Conservation (phyloP, 495 filamentous ascomycete genomes). For the Durotheca rogersii region DNA sequence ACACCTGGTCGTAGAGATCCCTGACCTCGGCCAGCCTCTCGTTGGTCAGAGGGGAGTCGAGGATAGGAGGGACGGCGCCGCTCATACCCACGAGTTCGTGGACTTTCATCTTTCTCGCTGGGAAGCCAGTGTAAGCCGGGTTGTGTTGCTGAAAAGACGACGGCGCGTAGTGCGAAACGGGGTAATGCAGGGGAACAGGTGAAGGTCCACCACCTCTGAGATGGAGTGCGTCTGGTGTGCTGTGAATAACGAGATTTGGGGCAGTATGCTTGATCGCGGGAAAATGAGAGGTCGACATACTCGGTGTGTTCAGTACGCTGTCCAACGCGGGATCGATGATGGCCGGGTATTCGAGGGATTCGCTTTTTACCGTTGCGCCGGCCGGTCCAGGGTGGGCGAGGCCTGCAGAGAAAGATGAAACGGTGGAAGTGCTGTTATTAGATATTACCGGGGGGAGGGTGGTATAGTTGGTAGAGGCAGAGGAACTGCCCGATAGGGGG, state of each 20-base stretch:
- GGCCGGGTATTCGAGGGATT: conserved; percentile 65
- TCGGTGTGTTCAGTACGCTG: conserved; percentile 38
- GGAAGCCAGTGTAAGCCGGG: conserved; percentile 49
- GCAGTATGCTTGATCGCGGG: conserved; percentile 35
- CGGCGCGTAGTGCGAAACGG: conserved; percentile 25
- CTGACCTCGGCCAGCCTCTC: conserved; percentile 66
- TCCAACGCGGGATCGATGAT: conserved; percentile 78
- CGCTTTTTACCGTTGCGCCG: conserved; percentile 59
- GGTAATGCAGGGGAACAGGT: conserved; percentile 30
- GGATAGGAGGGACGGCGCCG: conserved; percentile 60
- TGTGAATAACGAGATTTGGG: conserved; percentile 29
- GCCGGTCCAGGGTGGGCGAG: conserved; percentile 44
- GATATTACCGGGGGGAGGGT: conserved; percentile 33
- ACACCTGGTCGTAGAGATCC: conserved; percentile 72
- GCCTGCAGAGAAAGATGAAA: conserved; percentile 24
- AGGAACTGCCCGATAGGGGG: conserved; percentile 36
- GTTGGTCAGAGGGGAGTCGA: conserved; percentile 57
- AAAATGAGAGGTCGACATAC: conserved; percentile 43
- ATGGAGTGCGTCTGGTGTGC: conserved; percentile 38
- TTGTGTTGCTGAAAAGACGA: conserved; percentile 38
- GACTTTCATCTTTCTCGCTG: conserved; percentile 72
- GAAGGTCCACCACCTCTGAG: conserved; percentile 45
- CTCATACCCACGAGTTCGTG: conserved; percentile 71
- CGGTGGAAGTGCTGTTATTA: conserved; percentile 28
- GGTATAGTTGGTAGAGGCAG: conserved; percentile 19